phyloP scores from a whole-genome alignment of 1,284 basidiomycete species.

The Ceratobasidium theobromae region DNA sequence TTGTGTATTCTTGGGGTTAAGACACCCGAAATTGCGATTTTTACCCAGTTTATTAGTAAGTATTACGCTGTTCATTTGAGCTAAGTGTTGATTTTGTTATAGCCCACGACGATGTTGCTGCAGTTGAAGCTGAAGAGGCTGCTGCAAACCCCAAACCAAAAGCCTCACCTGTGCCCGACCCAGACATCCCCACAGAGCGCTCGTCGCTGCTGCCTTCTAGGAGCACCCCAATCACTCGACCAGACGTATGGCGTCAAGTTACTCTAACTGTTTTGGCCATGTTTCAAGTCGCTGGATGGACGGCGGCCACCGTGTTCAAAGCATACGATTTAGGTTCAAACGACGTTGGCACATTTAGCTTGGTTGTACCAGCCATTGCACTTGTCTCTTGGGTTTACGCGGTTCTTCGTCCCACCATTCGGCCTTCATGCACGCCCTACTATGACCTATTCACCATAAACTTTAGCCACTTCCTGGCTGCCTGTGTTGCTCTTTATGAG shows the following conservation, averaged over 20 bases:
- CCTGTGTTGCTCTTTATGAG: conserved; percentile 19
- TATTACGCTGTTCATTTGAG: conserved; percentile 1
- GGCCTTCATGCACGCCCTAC: conserved; percentile 26
- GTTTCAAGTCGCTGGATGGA: conserved; percentile 15
- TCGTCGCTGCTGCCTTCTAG: conserved; percentile 14
- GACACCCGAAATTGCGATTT: conserved; percentile 12
- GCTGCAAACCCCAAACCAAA: conserved; percentile 16
- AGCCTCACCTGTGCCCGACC: conserved; percentile 6
- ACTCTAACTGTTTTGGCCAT: background rate
- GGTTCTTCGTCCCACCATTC: conserved; percentile 16
- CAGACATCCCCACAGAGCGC: conserved; percentile 27
- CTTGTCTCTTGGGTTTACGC: conserved; percentile 31
- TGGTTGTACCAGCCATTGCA: background rate
- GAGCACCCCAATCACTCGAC: conserved; percentile 1
- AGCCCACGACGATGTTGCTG: conserved; percentile 25
- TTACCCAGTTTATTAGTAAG: conserved; percentile 24
- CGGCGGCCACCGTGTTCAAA: background rate
- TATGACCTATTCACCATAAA: conserved; percentile 29
- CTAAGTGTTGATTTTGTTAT: background rate
- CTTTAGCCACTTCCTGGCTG: conserved; percentile 16
- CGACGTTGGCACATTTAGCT: background rate
- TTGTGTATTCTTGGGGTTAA: conserved; percentile 1
- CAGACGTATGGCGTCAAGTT: conserved; percentile 24
- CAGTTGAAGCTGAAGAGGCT: conserved; percentile 23
- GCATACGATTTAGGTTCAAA: conserved; percentile 1